Evolutionary conservation across 257 asterid genomes (phyloP), one percentile per base, ranked within the genome.

Genomic region (Scutellaria barbata): DNA sequence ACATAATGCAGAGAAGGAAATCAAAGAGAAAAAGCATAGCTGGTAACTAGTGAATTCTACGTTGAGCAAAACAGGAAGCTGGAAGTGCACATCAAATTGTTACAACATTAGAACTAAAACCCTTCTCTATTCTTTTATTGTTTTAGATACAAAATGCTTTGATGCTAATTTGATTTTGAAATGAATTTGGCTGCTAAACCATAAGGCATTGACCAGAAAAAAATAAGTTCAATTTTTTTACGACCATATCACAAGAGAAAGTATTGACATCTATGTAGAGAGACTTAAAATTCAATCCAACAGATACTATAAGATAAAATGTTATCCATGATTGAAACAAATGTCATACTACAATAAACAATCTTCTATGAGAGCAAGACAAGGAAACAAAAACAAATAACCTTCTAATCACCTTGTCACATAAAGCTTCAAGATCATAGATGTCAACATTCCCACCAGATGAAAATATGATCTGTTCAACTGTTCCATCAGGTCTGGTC

Each of bases 401-500:
- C 37, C 47, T 22, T 58, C 17, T 56, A 76, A 64, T 62, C 70
- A 93, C 99, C 99, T 92, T 92, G 79, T 92, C 98, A 16, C 98
- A 92, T 55, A 95, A 87, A 11, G 79, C 88, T 86, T 95, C 92
- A 63, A 95, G 95, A 82, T 89, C 89, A 81, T 88, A 95, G 52
- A 92, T 88, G 50, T 95, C 98, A 75, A 95, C 84, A 76, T 83
- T 74, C 43, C 95, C 98, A 16, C 97, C 97, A 11, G 96, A 88
- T 69, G 99, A 92, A 81, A 89, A 95, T 63, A 92, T 79, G 72
- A 95, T 89, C 80, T 95, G 95, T 76, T 92, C 99, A 67, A 88
- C 74, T 10, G 80, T 81, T 68, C 95, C 98, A 79, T 89, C 96
- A 59, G 96, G 79, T 74, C 63, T 78, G 67, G 86, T 82, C 76